Conservation (phyloP, 2,329 filamentous ascomycete species). For the Teratosphaeria pseudoeucalypti region DNA sequence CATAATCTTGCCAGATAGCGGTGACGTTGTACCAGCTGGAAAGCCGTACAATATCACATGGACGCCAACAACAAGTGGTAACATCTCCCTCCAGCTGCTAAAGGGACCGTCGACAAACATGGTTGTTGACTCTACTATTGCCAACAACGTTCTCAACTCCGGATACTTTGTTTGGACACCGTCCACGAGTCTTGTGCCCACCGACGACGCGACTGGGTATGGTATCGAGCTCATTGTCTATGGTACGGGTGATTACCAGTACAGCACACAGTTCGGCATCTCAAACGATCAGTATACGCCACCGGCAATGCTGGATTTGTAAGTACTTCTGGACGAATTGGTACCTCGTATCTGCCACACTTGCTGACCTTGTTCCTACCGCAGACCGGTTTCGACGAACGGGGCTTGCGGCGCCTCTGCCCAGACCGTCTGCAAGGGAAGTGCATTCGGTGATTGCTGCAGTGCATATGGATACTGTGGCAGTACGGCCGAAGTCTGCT, state of each 20-base stretch:
- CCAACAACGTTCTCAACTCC: slow-evolving; percentile 44
- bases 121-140: slow-evolving; percentile 40
- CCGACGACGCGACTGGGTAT: slow-evolving; percentile 36
- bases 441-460: slow-evolving; percentile 8
- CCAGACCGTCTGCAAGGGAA: neutral
- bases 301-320: neutral
- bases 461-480: slow-evolving; percentile 9
- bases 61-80: slow-evolving; percentile 38
- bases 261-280: slow-evolving; percentile 53
- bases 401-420: neutral
- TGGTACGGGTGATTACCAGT: slow-evolving; percentile 50
- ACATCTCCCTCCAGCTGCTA: slow-evolving; percentile 50
- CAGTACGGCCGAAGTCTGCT: slow-evolving; percentile 1
- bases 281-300: slow-evolving; percentile 30
- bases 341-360: neutral
- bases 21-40: slow-evolving; percentile 46
- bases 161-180: slow-evolving; percentile 49
- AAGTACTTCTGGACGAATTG: neutral
- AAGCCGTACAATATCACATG: slow-evolving; percentile 33
- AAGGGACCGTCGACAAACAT: slow-evolving; percentile 49
- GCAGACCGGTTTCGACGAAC: neutral
- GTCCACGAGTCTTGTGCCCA: slow-evolving; percentile 31
- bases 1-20: slow-evolving; percentile 34
- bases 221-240: slow-evolving; percentile 53
- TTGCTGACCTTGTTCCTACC: neutral